Evolutionary conservation across 306 rosid species (phyloP).

Genomic region (Arachis hypogaea): DNA sequence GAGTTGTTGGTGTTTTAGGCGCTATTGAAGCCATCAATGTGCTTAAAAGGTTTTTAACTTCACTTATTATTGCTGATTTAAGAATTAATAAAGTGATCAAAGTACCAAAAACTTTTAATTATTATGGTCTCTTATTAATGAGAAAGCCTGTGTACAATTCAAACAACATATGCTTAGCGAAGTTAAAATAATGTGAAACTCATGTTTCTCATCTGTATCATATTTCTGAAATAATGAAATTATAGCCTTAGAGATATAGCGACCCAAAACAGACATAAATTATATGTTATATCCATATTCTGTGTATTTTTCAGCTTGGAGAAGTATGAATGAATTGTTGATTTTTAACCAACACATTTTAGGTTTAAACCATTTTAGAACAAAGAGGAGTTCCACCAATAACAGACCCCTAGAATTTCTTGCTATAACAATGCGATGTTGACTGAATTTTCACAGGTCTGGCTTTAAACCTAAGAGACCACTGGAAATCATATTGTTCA

Average conservation of each 20-base stretch:
- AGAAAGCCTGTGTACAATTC: not conserved
- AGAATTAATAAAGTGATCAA: not conserved
- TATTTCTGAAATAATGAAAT: slow-evolving; percentile 1
- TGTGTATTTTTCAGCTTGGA: slow-evolving; percentile 23
- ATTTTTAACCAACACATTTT: slow-evolving; percentile 10
- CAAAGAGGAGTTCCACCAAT: slow-evolving; percentile 3
- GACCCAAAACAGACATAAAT: slow-evolving; percentile 15
- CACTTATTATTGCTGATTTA: slow-evolving; percentile 23
- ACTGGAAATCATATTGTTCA: slow-evolving; percentile 82
- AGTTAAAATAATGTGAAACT: slow-evolving; percentile 1
- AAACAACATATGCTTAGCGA: not conserved
- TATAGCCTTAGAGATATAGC: slow-evolving; percentile 8
- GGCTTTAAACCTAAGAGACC: slow-evolving; percentile 84
- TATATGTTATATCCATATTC: slow-evolving; percentile 6
- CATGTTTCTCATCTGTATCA: not conserved
- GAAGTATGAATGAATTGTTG: slow-evolving; percentile 1
- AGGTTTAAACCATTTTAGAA: slow-evolving; percentile 20
- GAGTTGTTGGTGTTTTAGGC: slow-evolving; percentile 97
- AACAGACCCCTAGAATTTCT: slow-evolving; percentile 11
- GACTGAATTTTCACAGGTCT: slow-evolving; percentile 57
- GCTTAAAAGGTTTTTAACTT: slow-evolving; percentile 67
- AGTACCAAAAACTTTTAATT: not conserved
- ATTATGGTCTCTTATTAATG: slow-evolving; percentile 21
- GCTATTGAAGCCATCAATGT: slow-evolving; percentile 93
- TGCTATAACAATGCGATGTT: slow-evolving; percentile 24